These are phyloP conservation scores for Fraxinus excelsior DNA, from an alignment of 257 asterid genomes.

Conservation along the genomic window DNA sequence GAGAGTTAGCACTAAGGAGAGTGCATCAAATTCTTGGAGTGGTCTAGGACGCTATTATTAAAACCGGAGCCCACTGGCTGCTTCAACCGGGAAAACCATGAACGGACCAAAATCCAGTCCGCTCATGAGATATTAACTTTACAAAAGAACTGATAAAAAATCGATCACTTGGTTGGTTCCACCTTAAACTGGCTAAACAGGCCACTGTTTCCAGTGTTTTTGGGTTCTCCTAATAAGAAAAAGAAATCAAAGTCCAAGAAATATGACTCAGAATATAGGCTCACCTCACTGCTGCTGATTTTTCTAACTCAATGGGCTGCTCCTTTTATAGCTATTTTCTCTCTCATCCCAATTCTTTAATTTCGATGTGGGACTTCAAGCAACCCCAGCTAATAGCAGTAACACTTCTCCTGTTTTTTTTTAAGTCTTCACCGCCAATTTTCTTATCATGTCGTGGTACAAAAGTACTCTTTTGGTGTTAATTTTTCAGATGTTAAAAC, in stretches of 20 bases:
- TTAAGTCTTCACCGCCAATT: background rate
- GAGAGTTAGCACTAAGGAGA: background rate
- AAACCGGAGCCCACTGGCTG: background rate
- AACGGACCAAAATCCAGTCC: background rate
- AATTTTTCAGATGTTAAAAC: background rate
- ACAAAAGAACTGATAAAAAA: background rate
- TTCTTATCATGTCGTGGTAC: background rate
- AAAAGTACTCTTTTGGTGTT: background rate
- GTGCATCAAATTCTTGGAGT: background rate
- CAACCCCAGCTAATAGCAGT: too few species aligned
- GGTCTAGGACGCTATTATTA: background rate
- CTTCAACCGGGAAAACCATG: background rate
- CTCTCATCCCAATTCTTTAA: background rate
- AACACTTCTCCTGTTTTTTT: background rate
- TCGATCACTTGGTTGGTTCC: background rate
- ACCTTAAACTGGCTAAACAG: background rate
- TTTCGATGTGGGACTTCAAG: too few species aligned
- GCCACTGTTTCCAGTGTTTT: background rate
- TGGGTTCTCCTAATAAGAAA: background rate
- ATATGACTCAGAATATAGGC: background rate
- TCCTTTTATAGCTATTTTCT: background rate
- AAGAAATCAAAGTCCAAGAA: background rate
- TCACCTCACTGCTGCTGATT: background rate
- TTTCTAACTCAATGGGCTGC: background rate
- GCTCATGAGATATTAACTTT: background rate